Percentiles rank a stretch among this genome's conserved stretches.
phyloP scores from a whole-genome alignment of 2,329 filamentous ascomycete genomes.

The Chrysoporthe austroafricana region DNA sequence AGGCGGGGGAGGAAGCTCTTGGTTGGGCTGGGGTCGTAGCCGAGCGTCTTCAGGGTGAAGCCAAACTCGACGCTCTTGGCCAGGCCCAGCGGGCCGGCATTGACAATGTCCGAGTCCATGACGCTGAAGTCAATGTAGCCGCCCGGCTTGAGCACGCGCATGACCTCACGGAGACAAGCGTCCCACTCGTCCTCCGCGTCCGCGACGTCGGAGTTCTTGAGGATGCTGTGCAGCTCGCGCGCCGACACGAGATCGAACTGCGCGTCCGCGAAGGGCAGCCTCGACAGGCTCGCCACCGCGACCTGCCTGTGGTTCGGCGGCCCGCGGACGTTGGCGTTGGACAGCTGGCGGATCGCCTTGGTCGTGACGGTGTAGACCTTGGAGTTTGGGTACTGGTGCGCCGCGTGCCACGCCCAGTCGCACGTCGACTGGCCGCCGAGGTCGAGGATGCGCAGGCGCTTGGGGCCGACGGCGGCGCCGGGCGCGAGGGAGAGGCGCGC shows the following conservation, averaged over 20 bases:
- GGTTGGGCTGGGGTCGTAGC: slow-evolving; percentile 85
- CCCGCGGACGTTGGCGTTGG: slow-evolving; percentile 76
- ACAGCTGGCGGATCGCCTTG: slow-evolving; percentile 69
- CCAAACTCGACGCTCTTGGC: slow-evolving; percentile 91
- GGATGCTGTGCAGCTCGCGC: slow-evolving; percentile 80
- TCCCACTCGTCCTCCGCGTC: slow-evolving; percentile 85
- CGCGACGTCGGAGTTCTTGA: slow-evolving; percentile 69
- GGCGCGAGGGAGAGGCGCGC: slow-evolving; percentile 55
- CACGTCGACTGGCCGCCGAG: slow-evolving; percentile 83
- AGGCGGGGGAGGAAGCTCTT: slow-evolving; percentile 80
- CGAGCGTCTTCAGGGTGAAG: slow-evolving; percentile 84
- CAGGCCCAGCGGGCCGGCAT: slow-evolving; percentile 76
- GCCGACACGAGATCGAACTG: slow-evolving; percentile 93
- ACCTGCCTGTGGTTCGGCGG: slow-evolving; percentile 87
- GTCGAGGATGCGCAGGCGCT: slow-evolving; percentile 69
- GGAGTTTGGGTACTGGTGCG: slow-evolving; percentile 80
- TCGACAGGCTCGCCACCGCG: slow-evolving; percentile 74
- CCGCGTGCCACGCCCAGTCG: slow-evolving; percentile 96
- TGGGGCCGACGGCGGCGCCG: slow-evolving; percentile 53
- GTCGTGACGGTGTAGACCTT: slow-evolving; percentile 88
- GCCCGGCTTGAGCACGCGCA: slow-evolving; percentile 89
- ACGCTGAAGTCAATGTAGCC: slow-evolving; percentile 91
- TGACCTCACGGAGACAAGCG: slow-evolving; percentile 80
- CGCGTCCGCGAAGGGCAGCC: slow-evolving; percentile 81
- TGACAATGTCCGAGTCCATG: slow-evolving; percentile 88